Conservation (phyloP, 192 early-diverging fungal species). For the Dimargaris verticillata region DNA sequence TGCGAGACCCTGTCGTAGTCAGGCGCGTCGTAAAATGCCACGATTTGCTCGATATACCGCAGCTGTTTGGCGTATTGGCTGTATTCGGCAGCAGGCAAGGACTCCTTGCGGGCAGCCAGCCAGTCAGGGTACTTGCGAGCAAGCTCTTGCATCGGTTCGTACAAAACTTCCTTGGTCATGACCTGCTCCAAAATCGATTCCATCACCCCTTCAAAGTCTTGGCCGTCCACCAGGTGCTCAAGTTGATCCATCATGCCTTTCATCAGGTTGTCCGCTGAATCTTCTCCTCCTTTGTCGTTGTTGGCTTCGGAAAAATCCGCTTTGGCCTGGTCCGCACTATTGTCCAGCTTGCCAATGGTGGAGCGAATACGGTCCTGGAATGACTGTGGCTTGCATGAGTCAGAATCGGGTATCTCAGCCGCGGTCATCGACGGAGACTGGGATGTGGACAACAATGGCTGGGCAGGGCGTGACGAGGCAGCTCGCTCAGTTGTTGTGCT, state of each 20-base stretch:
- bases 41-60: conserved; percentile 59
- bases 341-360: conserved; percentile 78
- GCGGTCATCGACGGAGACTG: not conserved
- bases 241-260: conserved; percentile 75
- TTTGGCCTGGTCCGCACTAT: conserved; percentile 69
- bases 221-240: conserved; percentile 54
- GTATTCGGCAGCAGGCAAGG: conserved; percentile 49
- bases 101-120: conserved; percentile 61
- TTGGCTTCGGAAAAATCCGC: conserved; percentile 24
- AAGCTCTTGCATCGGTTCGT: conserved; percentile 92
- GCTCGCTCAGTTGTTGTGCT: not conserved
- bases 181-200: conserved; percentile 81
- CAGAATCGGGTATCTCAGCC: not conserved
- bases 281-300: conserved; percentile 12
- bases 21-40: conserved; percentile 60
- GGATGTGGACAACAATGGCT: not conserved
- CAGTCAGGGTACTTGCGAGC: conserved; percentile 77
- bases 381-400: conserved; percentile 16
- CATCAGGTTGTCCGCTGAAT: conserved; percentile 19
- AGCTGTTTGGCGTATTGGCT: conserved; percentile 66
- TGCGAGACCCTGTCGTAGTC: conserved; percentile 36
- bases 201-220: conserved; percentile 72
- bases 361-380: conserved; percentile 83
- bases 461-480: not conserved
- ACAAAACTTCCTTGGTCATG: conserved; percentile 83